Conservation (phyloP, 768 basidiomycete species). For the Bullera alba region DNA sequence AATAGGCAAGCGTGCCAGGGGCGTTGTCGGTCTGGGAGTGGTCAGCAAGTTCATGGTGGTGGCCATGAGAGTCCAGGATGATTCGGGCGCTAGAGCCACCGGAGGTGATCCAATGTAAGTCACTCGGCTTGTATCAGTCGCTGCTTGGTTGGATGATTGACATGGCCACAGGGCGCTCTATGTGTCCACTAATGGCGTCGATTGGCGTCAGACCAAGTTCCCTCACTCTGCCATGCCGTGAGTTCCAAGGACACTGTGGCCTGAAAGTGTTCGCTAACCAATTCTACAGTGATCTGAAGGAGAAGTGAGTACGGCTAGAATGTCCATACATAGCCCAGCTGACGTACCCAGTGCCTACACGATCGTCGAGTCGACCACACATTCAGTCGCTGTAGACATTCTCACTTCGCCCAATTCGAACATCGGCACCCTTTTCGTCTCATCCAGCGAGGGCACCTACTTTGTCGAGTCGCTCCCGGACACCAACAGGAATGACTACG, state of each 20-base stretch:
- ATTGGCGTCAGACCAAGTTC: slow-evolving; percentile 84
- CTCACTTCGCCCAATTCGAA: slow-evolving; percentile 55
- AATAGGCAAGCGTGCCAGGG: slow-evolving; percentile 76
- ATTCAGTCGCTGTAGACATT: slow-evolving; percentile 91
- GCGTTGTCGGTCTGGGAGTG: slow-evolving; percentile 87
- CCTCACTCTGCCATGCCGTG: slow-evolving; percentile 57
- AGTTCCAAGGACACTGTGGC: not conserved
- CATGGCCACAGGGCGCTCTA: slow-evolving; percentile 57
- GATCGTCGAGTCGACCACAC: slow-evolving; percentile 84
- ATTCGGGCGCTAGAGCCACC: slow-evolving; percentile 28
- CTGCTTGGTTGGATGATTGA: slow-evolving; percentile 56
- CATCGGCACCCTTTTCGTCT: slow-evolving; percentile 88
- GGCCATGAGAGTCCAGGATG: slow-evolving; percentile 66
- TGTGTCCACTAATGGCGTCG: slow-evolving; percentile 71
- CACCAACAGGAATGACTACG: slow-evolving; percentile 80
- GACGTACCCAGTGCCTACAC: slow-evolving; percentile 61
- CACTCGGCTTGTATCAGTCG: slow-evolving; percentile 48
- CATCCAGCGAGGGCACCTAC: slow-evolving; percentile 91
- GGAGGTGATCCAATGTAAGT: slow-evolving; percentile 42
- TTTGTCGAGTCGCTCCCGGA: slow-evolving; percentile 85
- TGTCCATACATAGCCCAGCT: not conserved
- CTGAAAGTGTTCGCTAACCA: not conserved
- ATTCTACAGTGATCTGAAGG: slow-evolving; percentile 21
- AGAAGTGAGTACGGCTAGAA: slow-evolving; percentile 29
- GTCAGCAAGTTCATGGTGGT: slow-evolving; percentile 89